phyloP scores from a whole-genome alignment of 2,329 filamentous ascomycete species.

The Coniochaeta hoffmannii region DNA sequence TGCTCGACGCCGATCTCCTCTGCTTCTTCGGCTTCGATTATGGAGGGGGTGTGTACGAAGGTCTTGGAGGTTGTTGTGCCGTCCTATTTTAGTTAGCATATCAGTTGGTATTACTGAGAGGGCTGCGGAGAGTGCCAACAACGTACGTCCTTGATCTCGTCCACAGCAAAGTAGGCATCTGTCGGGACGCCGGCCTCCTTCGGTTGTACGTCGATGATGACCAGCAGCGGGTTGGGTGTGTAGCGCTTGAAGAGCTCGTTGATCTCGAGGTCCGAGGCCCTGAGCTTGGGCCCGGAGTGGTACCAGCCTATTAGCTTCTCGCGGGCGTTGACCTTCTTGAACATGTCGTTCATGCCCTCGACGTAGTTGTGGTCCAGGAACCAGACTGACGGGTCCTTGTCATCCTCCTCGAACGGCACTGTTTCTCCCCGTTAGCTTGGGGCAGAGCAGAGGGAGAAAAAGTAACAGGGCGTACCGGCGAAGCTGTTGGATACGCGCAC shows the following conservation, averaged over 20 bases:
- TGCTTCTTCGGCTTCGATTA: slow-evolving; percentile 97
- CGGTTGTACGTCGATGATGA: slow-evolving; percentile 97
- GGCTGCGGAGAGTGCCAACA: neutral
- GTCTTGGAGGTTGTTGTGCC: slow-evolving; percentile 95
- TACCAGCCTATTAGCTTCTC: slow-evolving; percentile 99
- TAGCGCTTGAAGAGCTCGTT: slow-evolving; percentile 99
- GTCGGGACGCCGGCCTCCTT: slow-evolving; percentile 97
- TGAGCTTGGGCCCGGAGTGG: slow-evolving; percentile 93
- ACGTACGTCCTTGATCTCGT: slow-evolving; percentile 97
- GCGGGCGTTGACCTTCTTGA: slow-evolving; percentile 98
- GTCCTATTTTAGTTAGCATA: no score
- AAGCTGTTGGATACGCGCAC: slow-evolving; percentile 99
- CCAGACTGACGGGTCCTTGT: slow-evolving; percentile 98
- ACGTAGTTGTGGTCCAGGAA: slow-evolving; percentile 99
- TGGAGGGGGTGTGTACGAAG: slow-evolving; percentile 95
- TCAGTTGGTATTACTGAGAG: no score
- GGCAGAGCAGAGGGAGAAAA: slow-evolving; percentile 1
- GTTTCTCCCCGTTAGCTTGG: slow-evolving; percentile 11
- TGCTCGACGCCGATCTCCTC: slow-evolving; percentile 99
- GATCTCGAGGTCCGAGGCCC: slow-evolving; percentile 95
- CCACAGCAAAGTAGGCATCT: slow-evolving; percentile 97
- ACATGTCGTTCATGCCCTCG: slow-evolving; percentile 99
- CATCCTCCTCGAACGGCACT: slow-evolving; percentile 99
- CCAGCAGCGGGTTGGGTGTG: slow-evolving; percentile 88
- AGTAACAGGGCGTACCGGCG: slow-evolving; percentile 56